Conservation (phyloP, 257 asterid species). For the Prunella vulgaris region DNA sequence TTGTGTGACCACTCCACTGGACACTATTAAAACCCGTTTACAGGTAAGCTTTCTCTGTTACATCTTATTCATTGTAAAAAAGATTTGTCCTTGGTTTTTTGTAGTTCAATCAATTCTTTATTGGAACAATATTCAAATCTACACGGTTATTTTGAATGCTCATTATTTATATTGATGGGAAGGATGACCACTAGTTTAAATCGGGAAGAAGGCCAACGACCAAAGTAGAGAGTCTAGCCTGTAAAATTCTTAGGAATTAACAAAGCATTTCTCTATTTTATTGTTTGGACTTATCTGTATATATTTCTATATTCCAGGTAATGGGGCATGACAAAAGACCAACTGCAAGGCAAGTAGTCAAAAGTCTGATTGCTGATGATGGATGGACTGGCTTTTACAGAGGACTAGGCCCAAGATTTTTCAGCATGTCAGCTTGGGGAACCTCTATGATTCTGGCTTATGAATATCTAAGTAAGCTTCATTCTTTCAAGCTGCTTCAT, state of each 20-base stretch:
- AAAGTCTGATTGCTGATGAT: conserved; percentile 71
- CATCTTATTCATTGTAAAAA: not conserved
- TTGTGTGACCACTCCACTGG: conserved; percentile 85
- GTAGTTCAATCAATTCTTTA: not conserved
- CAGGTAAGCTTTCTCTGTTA: conserved; percentile 43
- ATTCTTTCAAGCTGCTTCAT: not conserved
- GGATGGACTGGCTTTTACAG: conserved; percentile 93
- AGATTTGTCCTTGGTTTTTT: not conserved
- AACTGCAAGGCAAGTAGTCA: conserved; percentile 68
- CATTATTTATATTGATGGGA: not conserved
- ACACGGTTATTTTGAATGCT: not conserved
- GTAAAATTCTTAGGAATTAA: not conserved
- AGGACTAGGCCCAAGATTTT: conserved; percentile 96
- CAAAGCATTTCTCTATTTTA: not conserved
- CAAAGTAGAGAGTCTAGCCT: not conserved
- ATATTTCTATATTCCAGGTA: conserved; percentile 49
- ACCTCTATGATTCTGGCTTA: conserved; percentile 97
- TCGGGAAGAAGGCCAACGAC: not conserved
- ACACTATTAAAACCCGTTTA: conserved; percentile 89
- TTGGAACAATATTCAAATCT: not conserved
- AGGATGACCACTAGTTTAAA: not conserved
- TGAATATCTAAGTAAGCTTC: conserved; percentile 78
- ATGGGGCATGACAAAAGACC: conserved; percentile 73
- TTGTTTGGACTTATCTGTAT: not conserved
- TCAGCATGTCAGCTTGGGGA: conserved; percentile 99